Percentiles rank a stretch among this genome's conserved stretches.
These are phyloP conservation scores for Triadica sebifera DNA, from an alignment of 345 rosid genomes.

Conservation along the genomic window DNA sequence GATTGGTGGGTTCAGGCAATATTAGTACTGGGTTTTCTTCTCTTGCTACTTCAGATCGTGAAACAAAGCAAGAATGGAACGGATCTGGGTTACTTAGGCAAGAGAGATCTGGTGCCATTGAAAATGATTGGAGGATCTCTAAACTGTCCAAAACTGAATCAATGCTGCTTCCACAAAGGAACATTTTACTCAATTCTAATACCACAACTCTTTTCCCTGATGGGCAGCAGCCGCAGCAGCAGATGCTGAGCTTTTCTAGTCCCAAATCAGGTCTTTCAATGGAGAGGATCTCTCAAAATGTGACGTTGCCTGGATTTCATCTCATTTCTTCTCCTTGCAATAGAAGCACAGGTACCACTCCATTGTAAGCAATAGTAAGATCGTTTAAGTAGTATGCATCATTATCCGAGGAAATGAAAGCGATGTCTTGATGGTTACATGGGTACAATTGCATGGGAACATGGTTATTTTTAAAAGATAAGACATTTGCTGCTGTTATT, in stretches of 20 bases:
- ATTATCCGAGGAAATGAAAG: background rate
- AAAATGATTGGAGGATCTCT: slow-evolving; percentile 50
- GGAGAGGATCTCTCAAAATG: slow-evolving; percentile 14
- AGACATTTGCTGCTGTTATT: background rate
- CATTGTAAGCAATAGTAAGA: slow-evolving; percentile 2
- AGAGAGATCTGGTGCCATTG: slow-evolving; percentile 36
- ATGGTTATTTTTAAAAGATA: too few species aligned
- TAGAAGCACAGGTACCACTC: slow-evolving; percentile 46
- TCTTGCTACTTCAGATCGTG: slow-evolving; percentile 43
- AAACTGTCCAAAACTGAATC: slow-evolving; percentile 52
- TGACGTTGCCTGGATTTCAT: slow-evolving; percentile 43
- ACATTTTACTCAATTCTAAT: slow-evolving; percentile 34
- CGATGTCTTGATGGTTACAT: background rate
- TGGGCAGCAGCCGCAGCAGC: slow-evolving; percentile 37
- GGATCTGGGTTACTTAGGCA: slow-evolving; percentile 66
- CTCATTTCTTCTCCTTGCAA: slow-evolving; percentile 39
- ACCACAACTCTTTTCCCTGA: slow-evolving; percentile 33
- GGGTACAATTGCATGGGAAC: background rate
- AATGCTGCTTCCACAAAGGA: slow-evolving; percentile 35
- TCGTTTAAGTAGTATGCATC: too few species aligned
- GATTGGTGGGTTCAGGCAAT: slow-evolving; percentile 42
- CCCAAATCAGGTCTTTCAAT: slow-evolving; percentile 43
- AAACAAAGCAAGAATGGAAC: slow-evolving; percentile 45
- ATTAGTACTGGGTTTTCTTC: slow-evolving; percentile 17
- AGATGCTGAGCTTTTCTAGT: slow-evolving; percentile 60